Evolutionary conservation across 805 yeast genomes (phyloP), one percentile per base, ranked within the genome.

Genomic region (Ogataea ramenticola): DNA sequence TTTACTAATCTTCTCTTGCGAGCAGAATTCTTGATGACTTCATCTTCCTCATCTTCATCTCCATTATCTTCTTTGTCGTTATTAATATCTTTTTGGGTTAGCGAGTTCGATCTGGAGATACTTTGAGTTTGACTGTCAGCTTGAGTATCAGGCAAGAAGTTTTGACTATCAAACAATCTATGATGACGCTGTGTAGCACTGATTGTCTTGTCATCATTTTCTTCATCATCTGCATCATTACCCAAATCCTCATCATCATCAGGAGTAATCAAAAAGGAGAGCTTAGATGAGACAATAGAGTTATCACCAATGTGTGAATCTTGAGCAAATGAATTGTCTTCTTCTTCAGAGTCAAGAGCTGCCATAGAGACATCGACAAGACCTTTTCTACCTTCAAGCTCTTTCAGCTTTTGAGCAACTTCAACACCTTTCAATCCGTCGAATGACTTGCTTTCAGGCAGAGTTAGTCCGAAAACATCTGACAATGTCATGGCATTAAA

Each of bases 131-230:
- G 16, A n/a, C 19, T 31, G 45, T 62, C 66, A n/a, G 38, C 53
- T 45, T 61, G 67, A 1, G 66, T 61, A 34, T 53, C 60, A 16
- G 60, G 58, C 7, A 58, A 43, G 33, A 60, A 52, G 41, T 57
- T 56, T 42, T 62, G 66, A 22, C 61, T 56, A 40, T 52, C 57
- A 10, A 61, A 41, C 5, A 60, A 46, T 33, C 21, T 39, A 3
- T 43, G 30, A 5, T 15, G 24, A 16, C 16, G 22, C 16, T 21
- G 21, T 10, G 20, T 17, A 10, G 20, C 29, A 15, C 20, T 16
- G 11, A 26, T 2, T 15, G 14, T 35, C 11, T 35, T 21, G n/a
- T 39, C 29, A 10, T 30, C n/a, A 17, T 48, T 57, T 8, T 56
- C 56, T 16, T 59, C 68, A 17, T 56, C 63, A 17, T 46, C 52